phyloP scores from a whole-genome alignment of 1,284 basidiomycete species.

The Malassezia arunalokei region DNA sequence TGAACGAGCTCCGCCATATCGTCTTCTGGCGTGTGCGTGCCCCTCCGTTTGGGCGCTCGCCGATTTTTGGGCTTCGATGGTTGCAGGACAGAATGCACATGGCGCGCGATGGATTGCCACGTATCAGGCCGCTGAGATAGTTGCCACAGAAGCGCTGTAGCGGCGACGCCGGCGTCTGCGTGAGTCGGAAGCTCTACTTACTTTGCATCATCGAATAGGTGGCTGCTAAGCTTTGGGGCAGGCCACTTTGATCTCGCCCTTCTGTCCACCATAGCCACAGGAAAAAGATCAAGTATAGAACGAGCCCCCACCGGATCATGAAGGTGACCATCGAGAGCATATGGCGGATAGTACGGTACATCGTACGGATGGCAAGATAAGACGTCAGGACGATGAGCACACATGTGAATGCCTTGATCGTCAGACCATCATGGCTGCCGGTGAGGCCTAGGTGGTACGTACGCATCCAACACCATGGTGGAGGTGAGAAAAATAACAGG shows the following conservation, averaged over 20 bases:
- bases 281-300: conserved; percentile 3
- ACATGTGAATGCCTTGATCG: conserved; percentile 5
- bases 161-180: background rate
- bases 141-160: background rate
- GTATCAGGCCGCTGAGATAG: background rate
- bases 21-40: background rate
- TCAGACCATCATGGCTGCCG: conserved; percentile 1
- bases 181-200: background rate
- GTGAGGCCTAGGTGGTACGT: background rate
- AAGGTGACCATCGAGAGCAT: conserved; percentile 4
- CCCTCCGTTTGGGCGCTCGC: background rate
- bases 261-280: conserved; percentile 6
- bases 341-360: conserved; percentile 10
- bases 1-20: background rate
- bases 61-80: background rate
- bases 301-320: conserved; percentile 8
- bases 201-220: background rate
- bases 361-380: background rate
- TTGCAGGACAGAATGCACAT: background rate
- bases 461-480: background rate
- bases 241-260: background rate
- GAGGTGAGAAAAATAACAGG: background rate
- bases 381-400: background rate
- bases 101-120: background rate
- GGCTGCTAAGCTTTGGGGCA: background rate